Conservation (phyloP, 2,329 filamentous ascomycete genomes). For the Microdochium trichocladiopsis region DNA sequence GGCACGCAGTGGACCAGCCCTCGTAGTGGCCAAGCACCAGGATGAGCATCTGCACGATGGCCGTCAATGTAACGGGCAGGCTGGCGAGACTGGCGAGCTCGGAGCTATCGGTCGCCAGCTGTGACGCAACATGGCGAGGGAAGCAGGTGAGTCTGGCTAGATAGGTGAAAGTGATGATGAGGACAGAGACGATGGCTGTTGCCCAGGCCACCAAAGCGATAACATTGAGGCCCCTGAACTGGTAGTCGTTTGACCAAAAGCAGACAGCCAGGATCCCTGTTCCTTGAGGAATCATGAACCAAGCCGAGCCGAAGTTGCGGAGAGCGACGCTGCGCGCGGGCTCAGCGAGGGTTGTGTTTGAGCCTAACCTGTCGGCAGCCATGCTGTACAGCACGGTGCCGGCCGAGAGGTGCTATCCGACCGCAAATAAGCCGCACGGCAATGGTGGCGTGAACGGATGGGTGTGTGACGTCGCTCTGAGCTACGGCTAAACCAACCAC, state of each 20-base stretch:
- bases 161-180: constrained; percentile 19
- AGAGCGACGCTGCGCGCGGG: constrained; percentile 8
- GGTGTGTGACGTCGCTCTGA: too few species aligned
- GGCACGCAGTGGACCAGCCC: constrained; percentile 19
- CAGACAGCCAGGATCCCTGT: constrained; percentile 26
- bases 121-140: constrained; percentile 17
- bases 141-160: constrained; percentile 21
- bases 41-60: constrained; percentile 14
- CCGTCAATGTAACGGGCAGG: constrained; percentile 24
- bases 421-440: too few species aligned
- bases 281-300: constrained; percentile 30
- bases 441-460: too few species aligned
- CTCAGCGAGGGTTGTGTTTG: not conserved
- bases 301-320: constrained; percentile 24
- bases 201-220: constrained; percentile 30
- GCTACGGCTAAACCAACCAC: too few species aligned
- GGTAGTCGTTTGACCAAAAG: constrained; percentile 28
- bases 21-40: constrained; percentile 12
- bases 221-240: constrained; percentile 26
- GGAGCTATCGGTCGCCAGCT: constrained; percentile 19
- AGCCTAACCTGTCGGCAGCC: not conserved
- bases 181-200: constrained; percentile 24
- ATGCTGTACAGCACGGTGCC: not conserved
- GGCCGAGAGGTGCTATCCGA: not conserved
- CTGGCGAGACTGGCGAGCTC: constrained; percentile 29